Evolutionary conservation across 495 filamentous ascomycete genomes (phyloP).

Genomic region (Massariosphaeria phaeospora): DNA sequence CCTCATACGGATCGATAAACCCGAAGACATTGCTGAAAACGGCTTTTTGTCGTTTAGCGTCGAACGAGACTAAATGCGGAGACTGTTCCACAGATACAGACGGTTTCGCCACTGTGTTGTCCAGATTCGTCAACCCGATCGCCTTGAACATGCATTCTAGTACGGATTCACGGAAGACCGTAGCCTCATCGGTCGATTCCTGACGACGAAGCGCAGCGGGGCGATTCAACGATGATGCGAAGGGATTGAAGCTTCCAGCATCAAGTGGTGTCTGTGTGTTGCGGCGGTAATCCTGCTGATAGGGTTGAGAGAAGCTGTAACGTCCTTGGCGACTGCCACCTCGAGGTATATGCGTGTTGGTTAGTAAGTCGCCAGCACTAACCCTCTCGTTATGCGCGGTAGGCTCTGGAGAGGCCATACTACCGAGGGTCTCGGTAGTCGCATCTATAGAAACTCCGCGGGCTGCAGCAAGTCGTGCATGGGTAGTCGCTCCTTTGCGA

Average conservation of each 20-base stretch:
- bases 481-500: constrained; percentile 74
- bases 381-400: constrained; percentile 33
- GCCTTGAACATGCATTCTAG: constrained; percentile 94
- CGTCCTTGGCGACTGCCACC: constrained; percentile 45
- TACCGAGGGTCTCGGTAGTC: constrained; percentile 39
- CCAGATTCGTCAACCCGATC: constrained; percentile 70
- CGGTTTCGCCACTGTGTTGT: constrained; percentile 55
- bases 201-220: constrained; percentile 55
- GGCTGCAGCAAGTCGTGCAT: constrained; percentile 41
- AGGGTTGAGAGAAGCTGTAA: constrained; percentile 42
- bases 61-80: constrained; percentile 78
- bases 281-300: constrained; percentile 33
- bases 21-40: constrained; percentile 89
- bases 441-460: constrained; percentile 24
- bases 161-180: constrained; percentile 80
- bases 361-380: constrained; percentile 66
- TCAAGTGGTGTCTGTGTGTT: constrained; percentile 53
- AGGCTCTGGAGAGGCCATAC: constrained; percentile 36
- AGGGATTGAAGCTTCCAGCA: constrained; percentile 42
- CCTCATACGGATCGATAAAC: constrained; percentile 87
- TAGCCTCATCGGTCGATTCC: constrained; percentile 76
- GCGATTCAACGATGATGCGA: constrained; percentile 49
- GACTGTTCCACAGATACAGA: constrained; percentile 77
- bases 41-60: constrained; percentile 76
- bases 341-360: constrained; percentile 70